Evolutionary conservation across 805 yeast genomes (phyloP).

Genomic region (Isabelozyma rhagii): DNA sequence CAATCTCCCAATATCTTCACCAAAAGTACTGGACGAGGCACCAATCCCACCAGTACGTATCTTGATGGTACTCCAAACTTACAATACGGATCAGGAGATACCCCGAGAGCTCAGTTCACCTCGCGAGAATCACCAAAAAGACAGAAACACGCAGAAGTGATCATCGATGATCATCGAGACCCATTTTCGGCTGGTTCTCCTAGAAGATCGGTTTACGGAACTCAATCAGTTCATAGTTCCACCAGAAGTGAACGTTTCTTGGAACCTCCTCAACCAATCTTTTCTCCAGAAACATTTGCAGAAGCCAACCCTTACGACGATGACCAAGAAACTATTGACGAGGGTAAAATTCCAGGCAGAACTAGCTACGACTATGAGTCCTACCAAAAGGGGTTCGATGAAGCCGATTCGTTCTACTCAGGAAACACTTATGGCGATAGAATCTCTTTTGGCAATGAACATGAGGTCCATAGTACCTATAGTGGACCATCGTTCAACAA

Average conservation of each 20-base stretch:
- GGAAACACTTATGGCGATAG: conserved; percentile 13
- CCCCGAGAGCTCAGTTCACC: conserved; percentile 68
- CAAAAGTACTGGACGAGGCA: conserved; percentile 28
- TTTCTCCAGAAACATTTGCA: conserved; percentile 59
- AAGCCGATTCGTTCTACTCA: conserved; percentile 29
- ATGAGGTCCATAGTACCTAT: conserved; percentile 22
- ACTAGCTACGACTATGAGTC: conserved; percentile 31
- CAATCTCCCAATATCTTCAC: conserved; percentile 45
- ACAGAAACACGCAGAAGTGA: conserved; percentile 43
- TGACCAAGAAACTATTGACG: conserved; percentile 23
- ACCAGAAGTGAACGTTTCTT: conserved; percentile 48
- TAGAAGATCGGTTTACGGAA: conserved; percentile 20
- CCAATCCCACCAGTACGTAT: conserved; percentile 9
- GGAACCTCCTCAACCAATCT: conserved; percentile 65
- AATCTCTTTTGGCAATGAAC: neutral
- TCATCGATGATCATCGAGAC: conserved; percentile 35
- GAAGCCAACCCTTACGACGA: conserved; percentile 45
- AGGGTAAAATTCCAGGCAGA: conserved; percentile 18
- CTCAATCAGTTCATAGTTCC: conserved; percentile 26
- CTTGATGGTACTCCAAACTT: conserved; percentile 28
- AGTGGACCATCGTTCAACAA: conserved; percentile 20
- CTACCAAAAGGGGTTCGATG: conserved; percentile 34
- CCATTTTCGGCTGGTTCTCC: conserved; percentile 34
- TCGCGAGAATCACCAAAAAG: conserved; percentile 71
- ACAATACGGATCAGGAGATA: conserved; percentile 18